Evolutionary conservation across 2,329 filamentous ascomycete species (phyloP).

Genomic region (Bipolaris oryzae): DNA sequence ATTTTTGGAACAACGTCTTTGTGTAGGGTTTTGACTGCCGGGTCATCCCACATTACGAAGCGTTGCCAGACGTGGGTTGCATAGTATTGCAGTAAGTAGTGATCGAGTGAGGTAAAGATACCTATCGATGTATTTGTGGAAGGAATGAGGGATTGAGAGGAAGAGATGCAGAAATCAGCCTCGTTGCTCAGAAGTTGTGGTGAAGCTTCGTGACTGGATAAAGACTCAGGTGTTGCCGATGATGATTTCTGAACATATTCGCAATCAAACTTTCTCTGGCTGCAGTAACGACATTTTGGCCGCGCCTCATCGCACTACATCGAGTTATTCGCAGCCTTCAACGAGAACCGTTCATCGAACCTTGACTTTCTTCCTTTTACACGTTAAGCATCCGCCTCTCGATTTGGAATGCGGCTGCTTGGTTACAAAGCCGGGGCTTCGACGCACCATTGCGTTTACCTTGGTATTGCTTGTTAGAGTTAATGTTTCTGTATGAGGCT

Average conservation of each 20-base stretch:
- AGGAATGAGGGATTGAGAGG: conserved; percentile 24
- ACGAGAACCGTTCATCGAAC: conserved; percentile 16
- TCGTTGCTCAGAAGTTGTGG: neutral
- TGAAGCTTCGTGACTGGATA: neutral
- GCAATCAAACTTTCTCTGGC: conserved; percentile 31
- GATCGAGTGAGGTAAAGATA: conserved; percentile 24
- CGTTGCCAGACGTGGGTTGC: conserved; percentile 31
- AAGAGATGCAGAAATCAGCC: conserved; percentile 23
- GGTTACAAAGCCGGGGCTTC: conserved; percentile 37
- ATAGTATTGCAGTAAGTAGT: conserved; percentile 37
- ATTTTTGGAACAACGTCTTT: conserved; percentile 31
- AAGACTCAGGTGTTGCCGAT: conserved; percentile 2
- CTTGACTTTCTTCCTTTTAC: conserved; percentile 46
- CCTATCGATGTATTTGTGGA: conserved; percentile 28
- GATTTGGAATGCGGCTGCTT: conserved; percentile 44
- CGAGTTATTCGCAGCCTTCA: neutral
- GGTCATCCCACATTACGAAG: conserved; percentile 30
- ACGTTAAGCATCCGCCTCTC: conserved; percentile 38
- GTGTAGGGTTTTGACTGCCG: conserved; percentile 23
- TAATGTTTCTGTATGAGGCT: too few species aligned
- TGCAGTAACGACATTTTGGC: conserved; percentile 38
- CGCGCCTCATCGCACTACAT: conserved; percentile 40
- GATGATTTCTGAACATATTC: conserved; percentile 26
- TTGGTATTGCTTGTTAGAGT: neutral
- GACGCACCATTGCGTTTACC: conserved; percentile 27